A percentile compares a stretch with the other conserved stretches of the same genome.
phyloP scores from a whole-genome alignment of 371 early-diverging fungal species.

The Gilbertella persicaria region DNA sequence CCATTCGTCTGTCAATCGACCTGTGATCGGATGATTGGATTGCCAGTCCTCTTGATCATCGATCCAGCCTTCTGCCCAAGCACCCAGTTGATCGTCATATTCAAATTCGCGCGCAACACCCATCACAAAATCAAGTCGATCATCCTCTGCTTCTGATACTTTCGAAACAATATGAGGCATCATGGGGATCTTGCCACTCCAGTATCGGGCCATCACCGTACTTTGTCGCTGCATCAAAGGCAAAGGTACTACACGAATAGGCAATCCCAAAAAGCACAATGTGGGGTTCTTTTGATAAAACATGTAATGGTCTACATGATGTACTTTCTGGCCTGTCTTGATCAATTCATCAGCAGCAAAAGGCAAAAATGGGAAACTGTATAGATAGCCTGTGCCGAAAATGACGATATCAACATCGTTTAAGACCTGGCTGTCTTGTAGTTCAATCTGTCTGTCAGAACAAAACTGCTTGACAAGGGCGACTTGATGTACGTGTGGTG shows the following conservation, averaged over 20 bases:
- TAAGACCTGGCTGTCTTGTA: constrained; percentile 36
- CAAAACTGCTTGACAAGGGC: constrained; percentile 11
- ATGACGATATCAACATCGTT: constrained; percentile 47
- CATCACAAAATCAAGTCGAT: constrained; percentile 22
- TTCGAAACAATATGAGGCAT: not conserved
- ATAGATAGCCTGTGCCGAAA: constrained; percentile 66
- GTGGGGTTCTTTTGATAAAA: constrained; percentile 57
- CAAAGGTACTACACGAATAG: constrained; percentile 57
- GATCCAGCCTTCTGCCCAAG: constrained; percentile 38
- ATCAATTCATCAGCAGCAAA: constrained; percentile 29
- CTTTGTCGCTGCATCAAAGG: constrained; percentile 59
- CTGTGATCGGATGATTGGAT: constrained; percentile 26
- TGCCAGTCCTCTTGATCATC: constrained; percentile 18
- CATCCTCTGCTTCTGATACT: constrained; percentile 10
- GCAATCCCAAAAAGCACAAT: constrained; percentile 57
- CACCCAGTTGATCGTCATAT: constrained; percentile 33
- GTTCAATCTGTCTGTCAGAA: constrained; percentile 19
- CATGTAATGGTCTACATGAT: constrained; percentile 45
- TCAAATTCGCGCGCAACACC: constrained; percentile 20
- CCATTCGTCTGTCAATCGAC: constrained; percentile 29
- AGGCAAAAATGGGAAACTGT: constrained; percentile 56
- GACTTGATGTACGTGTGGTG: constrained; percentile 18
- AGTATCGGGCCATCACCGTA: constrained; percentile 47
- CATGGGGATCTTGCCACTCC: constrained; percentile 40
- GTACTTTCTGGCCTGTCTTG: constrained; percentile 45